These are phyloP conservation scores for Lachnellula occidentalis DNA, from an alignment of 2,329 filamentous ascomycete species.

Conservation along the genomic window DNA sequence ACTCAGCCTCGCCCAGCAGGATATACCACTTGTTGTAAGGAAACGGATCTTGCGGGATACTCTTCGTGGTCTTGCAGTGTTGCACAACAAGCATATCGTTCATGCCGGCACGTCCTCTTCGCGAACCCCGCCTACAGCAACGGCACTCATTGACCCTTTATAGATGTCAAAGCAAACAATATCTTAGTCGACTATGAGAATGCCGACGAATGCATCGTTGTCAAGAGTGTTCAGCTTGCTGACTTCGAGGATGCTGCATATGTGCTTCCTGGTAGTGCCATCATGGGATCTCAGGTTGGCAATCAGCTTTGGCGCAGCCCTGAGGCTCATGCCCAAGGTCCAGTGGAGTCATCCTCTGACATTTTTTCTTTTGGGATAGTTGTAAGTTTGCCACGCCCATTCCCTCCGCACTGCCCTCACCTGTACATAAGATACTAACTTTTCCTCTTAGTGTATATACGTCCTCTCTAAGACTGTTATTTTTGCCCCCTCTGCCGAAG, in stretches of 20 bases:
- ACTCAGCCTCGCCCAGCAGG: too few species aligned
- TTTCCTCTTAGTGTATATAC: slow-evolving; percentile 36
- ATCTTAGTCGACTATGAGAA: slow-evolving; percentile 37
- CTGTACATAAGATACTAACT: too few species aligned
- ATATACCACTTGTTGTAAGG: slow-evolving; percentile 1
- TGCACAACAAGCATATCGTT: slow-evolving; percentile 36
- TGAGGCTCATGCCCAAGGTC: slow-evolving; percentile 38
- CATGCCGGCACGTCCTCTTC: slow-evolving; percentile 29
- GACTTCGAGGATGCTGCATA: slow-evolving; percentile 38
- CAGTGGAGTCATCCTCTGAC: slow-evolving; percentile 36
- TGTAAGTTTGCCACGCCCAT: too few species aligned
- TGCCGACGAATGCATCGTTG: not conserved
- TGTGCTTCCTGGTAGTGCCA: slow-evolving; percentile 33
- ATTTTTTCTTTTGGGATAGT: slow-evolving; percentile 41
- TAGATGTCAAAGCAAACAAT: slow-evolving; percentile 38
- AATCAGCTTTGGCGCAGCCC: slow-evolving; percentile 43
- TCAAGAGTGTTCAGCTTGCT: slow-evolving; percentile 35
- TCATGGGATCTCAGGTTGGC: slow-evolving; percentile 35
- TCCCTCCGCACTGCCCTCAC: too few species aligned
- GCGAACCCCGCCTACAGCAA: not conserved
- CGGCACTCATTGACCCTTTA: not conserved
- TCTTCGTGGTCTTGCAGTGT: slow-evolving; percentile 34
- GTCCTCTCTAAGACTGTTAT: slow-evolving; percentile 38
- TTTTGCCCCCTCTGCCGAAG: slow-evolving; percentile 29
- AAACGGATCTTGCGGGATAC: slow-evolving; percentile 41